These are phyloP conservation scores for Ceratobasidium sp. DNA, from an alignment of 1,284 basidiomycete genomes.

Conservation along the genomic window DNA sequence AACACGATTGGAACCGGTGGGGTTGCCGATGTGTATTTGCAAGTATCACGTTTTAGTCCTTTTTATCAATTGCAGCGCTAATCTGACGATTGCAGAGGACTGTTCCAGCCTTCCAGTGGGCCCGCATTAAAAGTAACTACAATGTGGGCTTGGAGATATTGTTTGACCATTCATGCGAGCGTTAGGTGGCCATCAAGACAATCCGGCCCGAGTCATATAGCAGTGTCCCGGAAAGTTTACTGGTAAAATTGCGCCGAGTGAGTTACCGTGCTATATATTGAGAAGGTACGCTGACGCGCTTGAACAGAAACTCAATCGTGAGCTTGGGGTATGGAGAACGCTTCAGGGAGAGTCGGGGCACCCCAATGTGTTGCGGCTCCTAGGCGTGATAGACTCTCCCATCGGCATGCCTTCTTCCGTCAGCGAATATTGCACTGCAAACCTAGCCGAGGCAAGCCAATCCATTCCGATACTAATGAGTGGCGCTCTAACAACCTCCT, in stretches of 20 bases:
- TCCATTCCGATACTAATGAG: not conserved
- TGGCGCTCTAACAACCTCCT: not conserved
- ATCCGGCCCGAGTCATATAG: not conserved
- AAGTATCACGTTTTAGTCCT: not conserved
- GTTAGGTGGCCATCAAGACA: not conserved
- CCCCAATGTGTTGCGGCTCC: slow-evolving; percentile 12
- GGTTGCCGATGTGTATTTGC: slow-evolving; percentile 12
- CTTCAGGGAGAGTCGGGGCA: not conserved
- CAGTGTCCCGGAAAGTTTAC: not conserved
- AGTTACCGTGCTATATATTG: not conserved
- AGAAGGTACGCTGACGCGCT: not conserved
- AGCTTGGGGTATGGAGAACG: slow-evolving; percentile 24
- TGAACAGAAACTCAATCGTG: slow-evolving; percentile 5
- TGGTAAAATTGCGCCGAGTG: not conserved
- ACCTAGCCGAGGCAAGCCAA: not conserved
- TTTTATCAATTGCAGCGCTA: not conserved
- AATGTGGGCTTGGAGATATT: not conserved
- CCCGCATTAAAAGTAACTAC: not conserved
- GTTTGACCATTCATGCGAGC: not conserved
- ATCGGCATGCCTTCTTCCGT: slow-evolving; percentile 23
- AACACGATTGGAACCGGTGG: not conserved
- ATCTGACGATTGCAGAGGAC: not conserved
- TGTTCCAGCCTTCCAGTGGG: not conserved
- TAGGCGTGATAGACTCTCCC: slow-evolving; percentile 16
- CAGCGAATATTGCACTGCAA: slow-evolving; percentile 12